phyloP scores from a whole-genome alignment of 768 basidiomycete genomes.

The Suillus discolor region DNA sequence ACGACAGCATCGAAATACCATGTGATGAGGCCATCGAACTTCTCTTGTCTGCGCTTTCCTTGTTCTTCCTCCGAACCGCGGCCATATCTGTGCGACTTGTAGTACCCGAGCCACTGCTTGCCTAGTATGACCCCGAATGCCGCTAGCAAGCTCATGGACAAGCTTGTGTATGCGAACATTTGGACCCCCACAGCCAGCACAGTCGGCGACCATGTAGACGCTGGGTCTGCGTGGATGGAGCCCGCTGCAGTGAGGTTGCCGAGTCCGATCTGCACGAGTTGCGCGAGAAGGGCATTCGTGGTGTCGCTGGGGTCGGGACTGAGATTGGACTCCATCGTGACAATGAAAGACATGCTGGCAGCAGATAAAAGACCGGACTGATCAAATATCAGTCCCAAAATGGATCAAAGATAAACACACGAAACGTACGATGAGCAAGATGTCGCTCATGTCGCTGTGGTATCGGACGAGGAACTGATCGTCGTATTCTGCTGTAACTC shows the following conservation, averaged over 20 bases:
- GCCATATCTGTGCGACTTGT: background rate
- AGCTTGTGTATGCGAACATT: too few species aligned
- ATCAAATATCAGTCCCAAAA: background rate
- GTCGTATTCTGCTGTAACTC: too few species aligned
- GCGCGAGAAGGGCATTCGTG: conserved; percentile 14
- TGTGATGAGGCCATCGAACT: conserved; percentile 10
- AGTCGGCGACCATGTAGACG: background rate
- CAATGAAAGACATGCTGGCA: conserved; percentile 15
- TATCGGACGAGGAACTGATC: conserved; percentile 19
- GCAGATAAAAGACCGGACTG: conserved; percentile 19
- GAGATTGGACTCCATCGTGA: conserved; percentile 11
- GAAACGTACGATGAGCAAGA: conserved; percentile 22
- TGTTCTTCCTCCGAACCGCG: conserved; percentile 12
- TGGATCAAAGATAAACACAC: background rate
- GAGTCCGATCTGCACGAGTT: conserved; percentile 8
- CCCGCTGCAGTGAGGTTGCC: conserved; percentile 6
- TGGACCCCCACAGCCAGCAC: too few species aligned
- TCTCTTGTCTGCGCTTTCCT: conserved; percentile 10
- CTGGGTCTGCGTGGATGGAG: background rate
- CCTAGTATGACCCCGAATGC: conserved; percentile 15
- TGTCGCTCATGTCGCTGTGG: conserved; percentile 16
- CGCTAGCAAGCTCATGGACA: too few species aligned
- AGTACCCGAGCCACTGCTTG: conserved; percentile 17
- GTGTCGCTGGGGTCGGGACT: conserved; percentile 15
- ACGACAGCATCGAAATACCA: conserved; percentile 17